Percentiles rank a stretch among this genome's conserved stretches.
phyloP scores from a whole-genome alignment of 2,329 filamentous ascomycete genomes.

The Exophiala spinifera region DNA sequence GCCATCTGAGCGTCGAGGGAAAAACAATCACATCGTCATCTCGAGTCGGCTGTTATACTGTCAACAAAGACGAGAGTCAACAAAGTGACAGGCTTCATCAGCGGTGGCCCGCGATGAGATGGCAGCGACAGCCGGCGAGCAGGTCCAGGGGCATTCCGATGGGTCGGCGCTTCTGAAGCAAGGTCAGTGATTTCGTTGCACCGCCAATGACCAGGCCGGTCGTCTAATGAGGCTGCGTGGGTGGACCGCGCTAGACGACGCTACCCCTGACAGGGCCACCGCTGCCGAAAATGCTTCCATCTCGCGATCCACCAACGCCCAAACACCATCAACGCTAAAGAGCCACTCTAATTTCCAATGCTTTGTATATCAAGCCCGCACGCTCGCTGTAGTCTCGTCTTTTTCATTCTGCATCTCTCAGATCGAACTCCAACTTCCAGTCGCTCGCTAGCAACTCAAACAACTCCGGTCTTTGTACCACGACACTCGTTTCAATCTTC shows the following conservation, averaged over 20 bases:
- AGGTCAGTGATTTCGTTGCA: neutral
- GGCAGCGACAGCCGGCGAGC: neutral
- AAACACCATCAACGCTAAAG: constrained; percentile 13
- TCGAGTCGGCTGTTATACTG: neutral
- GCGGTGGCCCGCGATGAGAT: constrained; percentile 8
- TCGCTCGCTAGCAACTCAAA: constrained; percentile 23
- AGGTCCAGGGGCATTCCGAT: neutral
- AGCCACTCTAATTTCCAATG: constrained; percentile 19
- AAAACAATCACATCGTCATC: neutral
- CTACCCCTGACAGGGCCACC: constrained; percentile 13
- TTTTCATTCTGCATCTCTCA: constrained; percentile 17
- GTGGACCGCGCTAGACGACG: constrained; percentile 1
- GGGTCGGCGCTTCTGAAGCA: neutral
- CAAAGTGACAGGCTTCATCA: constrained; percentile 6
- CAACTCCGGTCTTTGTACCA: constrained; percentile 24
- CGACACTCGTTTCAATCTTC: constrained; percentile 24
- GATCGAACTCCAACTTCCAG: constrained; percentile 27
- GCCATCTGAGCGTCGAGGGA: neutral
- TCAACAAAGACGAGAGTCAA: neutral
- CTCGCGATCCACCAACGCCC: constrained; percentile 4
- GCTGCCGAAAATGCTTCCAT: constrained; percentile 12
- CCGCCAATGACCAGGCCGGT: constrained; percentile 7
- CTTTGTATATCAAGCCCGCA: constrained; percentile 12
- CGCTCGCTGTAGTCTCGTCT: constrained; percentile 1
- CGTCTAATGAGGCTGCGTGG: constrained; percentile 11